Evolutionary conservation across 116 monocot genomes (phyloP), one percentile per base, ranked within the genome.

Genomic region (Cymodocea nodosa): DNA sequence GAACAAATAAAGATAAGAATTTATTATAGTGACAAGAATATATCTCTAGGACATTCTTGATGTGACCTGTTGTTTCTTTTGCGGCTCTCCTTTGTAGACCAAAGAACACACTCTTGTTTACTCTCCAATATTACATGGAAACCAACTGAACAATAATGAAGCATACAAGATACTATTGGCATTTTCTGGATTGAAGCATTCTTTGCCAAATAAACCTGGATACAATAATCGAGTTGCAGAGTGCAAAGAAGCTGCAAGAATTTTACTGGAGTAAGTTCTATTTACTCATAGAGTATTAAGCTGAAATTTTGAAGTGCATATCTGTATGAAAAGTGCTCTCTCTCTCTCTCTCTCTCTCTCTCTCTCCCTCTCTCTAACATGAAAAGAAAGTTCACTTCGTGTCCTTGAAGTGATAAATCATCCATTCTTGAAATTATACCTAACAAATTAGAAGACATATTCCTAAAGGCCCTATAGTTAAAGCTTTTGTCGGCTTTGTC

Each of bases 181-280:
- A 59, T 94, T 94, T 74, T 94, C 94, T 18, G 94, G 94, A 22
- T 60, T 81, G 61, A 86, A 80, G 67, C 84, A 89, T 71, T 74
- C 74, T 61, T 66, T 94, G 52, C 62, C 78, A 24, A 84, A 73
- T 63, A 89, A 84, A 55, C 73, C 80, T 67, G 94, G 89, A 51
- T 94, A 87, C 64, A 94, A 94, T 56, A 72, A 64, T 63, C 79
- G 94, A 53, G 94, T 94, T 80, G 78, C 82, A 55, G 94, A 94
- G 60, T 94, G 86, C 71, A 78, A 64, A 71, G 82, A 89, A 67
- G 94, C 86, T 75, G 94, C 94, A 48, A 63, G 59, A 69, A 35
- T 78, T 71, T 84, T 94, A 81, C 73, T 89, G 39, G 11, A 49
- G 94, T 94, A 79, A 80, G 78, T 50, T 62, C 35, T 34, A 67